These are phyloP conservation scores for Nothomitra cinnamomea DNA, from an alignment of 2,329 filamentous ascomycete species.

Conservation along the genomic window DNA sequence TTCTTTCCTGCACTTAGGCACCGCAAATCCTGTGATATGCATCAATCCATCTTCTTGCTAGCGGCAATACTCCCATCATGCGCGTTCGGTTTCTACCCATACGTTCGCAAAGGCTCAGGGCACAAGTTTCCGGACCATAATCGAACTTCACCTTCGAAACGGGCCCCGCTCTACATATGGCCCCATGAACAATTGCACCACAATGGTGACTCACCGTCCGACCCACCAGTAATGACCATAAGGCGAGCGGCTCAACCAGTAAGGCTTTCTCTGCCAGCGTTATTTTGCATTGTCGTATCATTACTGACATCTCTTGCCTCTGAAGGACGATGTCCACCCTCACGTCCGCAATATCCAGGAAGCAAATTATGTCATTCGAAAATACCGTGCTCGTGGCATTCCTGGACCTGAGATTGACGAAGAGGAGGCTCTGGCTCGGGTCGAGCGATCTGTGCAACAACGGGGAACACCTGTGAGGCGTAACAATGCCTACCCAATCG, in stretches of 20 bases:
- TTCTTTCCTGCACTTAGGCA: neutral
- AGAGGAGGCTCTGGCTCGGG: neutral
- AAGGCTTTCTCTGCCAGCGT: neutral
- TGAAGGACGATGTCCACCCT: slow-evolving; percentile 3
- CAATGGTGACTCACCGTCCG: neutral
- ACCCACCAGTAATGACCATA: neutral
- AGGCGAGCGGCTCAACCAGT: neutral
- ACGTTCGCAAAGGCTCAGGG: neutral
- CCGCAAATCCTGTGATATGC: neutral
- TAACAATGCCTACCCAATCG: slow-evolving; percentile 31
- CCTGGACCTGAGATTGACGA: slow-evolving; percentile 2
- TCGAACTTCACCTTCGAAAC: neutral
- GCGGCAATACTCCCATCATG: neutral
- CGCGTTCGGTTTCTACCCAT: neutral
- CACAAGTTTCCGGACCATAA: too few relatives aligned
- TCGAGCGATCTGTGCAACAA: slow-evolving; percentile 2
- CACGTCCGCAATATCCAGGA: slow-evolving; percentile 4
- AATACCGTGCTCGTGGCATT: slow-evolving; percentile 3
- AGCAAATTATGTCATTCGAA: slow-evolving; percentile 3
- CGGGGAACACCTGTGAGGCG: slow-evolving; percentile 22
- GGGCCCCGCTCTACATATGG: neutral
- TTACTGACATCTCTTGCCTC: neutral
- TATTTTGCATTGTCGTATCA: neutral
- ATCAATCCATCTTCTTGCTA: neutral
- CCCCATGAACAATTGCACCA: neutral